phyloP scores from a whole-genome alignment of 2,329 filamentous ascomycete genomes.

The Aspergillus calidoustus region DNA sequence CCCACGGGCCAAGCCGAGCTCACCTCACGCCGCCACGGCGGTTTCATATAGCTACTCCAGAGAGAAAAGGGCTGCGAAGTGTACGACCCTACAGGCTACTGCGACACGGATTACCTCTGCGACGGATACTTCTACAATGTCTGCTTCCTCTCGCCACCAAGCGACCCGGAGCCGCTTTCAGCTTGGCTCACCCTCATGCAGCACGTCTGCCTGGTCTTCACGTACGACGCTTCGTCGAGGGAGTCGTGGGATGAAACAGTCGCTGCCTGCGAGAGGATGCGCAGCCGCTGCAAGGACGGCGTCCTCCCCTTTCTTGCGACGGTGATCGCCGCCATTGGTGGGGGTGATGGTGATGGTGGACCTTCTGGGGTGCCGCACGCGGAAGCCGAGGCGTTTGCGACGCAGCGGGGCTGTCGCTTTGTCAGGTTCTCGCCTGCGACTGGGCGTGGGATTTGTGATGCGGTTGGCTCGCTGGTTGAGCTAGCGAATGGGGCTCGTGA shows the following conservation, averaged over 20 bases:
- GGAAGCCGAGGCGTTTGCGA: conserved; percentile 20
- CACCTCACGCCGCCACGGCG: not conserved
- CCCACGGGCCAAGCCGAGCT: not conserved
- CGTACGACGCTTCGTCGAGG: not conserved
- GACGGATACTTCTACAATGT: not conserved
- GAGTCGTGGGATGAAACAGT: not conserved
- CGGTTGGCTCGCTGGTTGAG: conserved; percentile 18
- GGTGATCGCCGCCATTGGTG: not conserved
- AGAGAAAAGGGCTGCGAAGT: not conserved
- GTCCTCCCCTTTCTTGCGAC: not conserved
- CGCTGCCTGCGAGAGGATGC: not conserved
- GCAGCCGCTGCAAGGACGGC: not conserved
- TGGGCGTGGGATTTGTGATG: conserved; percentile 17
- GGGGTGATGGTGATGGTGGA: not conserved
- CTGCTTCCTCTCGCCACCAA: not conserved
- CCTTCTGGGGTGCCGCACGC: not conserved
- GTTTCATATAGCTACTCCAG: not conserved
- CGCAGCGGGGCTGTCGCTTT: conserved; percentile 17
- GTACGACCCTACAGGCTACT: not conserved
- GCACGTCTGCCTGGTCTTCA: not conserved
- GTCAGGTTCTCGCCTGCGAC: conserved; percentile 11
- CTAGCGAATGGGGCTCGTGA: conserved; percentile 16
- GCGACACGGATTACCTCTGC: not conserved
- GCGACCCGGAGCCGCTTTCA: not conserved
- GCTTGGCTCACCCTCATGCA: not conserved